Conservation (phyloP, 2,329 filamentous ascomycete genomes). For the Cytospora mali region DNA sequence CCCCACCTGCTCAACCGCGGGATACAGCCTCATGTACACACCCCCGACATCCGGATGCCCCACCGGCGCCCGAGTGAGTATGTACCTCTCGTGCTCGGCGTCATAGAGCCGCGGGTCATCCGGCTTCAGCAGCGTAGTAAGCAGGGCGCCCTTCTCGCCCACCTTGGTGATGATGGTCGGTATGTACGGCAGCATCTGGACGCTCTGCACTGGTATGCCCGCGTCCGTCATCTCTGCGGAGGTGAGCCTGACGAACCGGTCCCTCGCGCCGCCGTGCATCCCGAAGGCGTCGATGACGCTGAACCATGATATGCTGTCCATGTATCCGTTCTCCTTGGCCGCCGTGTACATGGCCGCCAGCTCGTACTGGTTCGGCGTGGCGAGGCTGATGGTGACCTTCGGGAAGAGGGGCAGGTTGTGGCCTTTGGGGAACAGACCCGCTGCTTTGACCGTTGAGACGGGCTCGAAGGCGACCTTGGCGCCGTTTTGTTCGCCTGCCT, state of each 20-base stretch:
- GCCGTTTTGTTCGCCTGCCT: slow-evolving; percentile 56
- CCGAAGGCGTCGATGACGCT: slow-evolving; percentile 75
- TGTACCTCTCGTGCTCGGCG: slow-evolving; percentile 65
- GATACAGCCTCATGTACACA: slow-evolving; percentile 78
- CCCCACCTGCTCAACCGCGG: slow-evolving; percentile 65
- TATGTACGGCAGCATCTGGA: slow-evolving; percentile 87
- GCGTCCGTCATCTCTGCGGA: slow-evolving; percentile 69
- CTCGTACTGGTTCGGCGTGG: slow-evolving; percentile 83
- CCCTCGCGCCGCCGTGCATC: slow-evolving; percentile 71
- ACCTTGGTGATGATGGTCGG: slow-evolving; percentile 85
- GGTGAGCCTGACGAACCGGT: slow-evolving; percentile 71
- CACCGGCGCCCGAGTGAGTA: slow-evolving; percentile 65
- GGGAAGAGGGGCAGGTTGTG: slow-evolving; percentile 58
- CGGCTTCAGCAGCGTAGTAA: slow-evolving; percentile 70
- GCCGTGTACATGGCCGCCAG: slow-evolving; percentile 75
- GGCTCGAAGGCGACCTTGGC: slow-evolving; percentile 80
- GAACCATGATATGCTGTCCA: slow-evolving; percentile 77
- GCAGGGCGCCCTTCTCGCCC: slow-evolving; percentile 72
- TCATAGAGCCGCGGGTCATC: slow-evolving; percentile 69
- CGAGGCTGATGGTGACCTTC: slow-evolving; percentile 66
- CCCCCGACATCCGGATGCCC: slow-evolving; percentile 65
- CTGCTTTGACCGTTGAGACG: slow-evolving; percentile 80
- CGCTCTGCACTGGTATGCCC: slow-evolving; percentile 79
- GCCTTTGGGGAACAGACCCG: slow-evolving; percentile 62
- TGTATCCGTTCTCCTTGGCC: slow-evolving; percentile 66